These are phyloP conservation scores for Pyrenophora tritici-repentis DNA, from an alignment of 2,329 filamentous ascomycete genomes.

Conservation along the genomic window DNA sequence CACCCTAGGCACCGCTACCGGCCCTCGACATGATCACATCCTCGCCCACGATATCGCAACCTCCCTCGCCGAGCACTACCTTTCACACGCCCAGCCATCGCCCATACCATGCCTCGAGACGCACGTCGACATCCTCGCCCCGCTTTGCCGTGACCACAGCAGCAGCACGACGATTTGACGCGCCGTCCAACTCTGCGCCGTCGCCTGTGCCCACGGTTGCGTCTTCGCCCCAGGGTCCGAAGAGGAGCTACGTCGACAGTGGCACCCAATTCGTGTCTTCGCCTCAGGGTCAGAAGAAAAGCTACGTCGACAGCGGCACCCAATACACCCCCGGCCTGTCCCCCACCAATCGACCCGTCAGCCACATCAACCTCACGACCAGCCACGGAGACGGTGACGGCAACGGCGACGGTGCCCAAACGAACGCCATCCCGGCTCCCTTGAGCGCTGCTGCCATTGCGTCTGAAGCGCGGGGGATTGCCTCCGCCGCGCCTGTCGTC, in stretches of 20 bases:
- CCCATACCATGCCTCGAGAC: slow-evolving; percentile 42
- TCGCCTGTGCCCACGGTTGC: slow-evolving; percentile 31
- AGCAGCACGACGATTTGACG: slow-evolving; percentile 36
- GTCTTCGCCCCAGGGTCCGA: slow-evolving; percentile 34
- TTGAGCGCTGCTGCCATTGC: slow-evolving; percentile 24
- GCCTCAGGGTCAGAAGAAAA: slow-evolving; percentile 36
- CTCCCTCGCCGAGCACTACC: slow-evolving; percentile 42
- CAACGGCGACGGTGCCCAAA: neutral
- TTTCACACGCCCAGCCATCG: slow-evolving; percentile 41
- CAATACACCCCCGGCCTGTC: slow-evolving; percentile 60
- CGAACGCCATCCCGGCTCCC: slow-evolving; percentile 10
- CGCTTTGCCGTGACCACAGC: slow-evolving; percentile 41
- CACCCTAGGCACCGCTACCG: slow-evolving; percentile 9
- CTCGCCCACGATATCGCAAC: slow-evolving; percentile 46
- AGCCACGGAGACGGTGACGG: neutral
- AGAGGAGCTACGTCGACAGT: slow-evolving; percentile 50
- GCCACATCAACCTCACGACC: neutral
- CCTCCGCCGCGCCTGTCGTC: slow-evolving; percentile 38
- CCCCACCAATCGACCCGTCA: slow-evolving; percentile 45
- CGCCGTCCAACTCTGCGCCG: slow-evolving; percentile 28
- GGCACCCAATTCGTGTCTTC: slow-evolving; percentile 16
- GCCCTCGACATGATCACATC: slow-evolving; percentile 42
- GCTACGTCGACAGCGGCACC: slow-evolving; percentile 57
- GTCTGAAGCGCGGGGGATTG: slow-evolving; percentile 34
- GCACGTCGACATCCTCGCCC: slow-evolving; percentile 41